Conservation (phyloP, 768 basidiomycete genomes). For the Clitopilus hobsonii region DNA sequence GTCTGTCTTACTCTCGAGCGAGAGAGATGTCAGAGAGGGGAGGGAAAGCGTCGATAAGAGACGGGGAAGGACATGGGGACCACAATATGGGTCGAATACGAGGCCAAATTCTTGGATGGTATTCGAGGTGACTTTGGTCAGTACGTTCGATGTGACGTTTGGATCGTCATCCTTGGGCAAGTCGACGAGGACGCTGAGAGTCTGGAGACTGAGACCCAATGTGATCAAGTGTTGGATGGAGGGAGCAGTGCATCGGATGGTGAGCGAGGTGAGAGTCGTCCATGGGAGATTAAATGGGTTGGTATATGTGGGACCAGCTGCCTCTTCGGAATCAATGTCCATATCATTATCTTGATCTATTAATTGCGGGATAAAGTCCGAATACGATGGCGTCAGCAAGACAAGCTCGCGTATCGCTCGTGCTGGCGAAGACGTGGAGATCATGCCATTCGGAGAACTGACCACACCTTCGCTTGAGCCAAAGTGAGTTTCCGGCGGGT, state of each 20-base stretch:
- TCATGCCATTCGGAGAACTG: neutral
- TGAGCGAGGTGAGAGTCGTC: neutral
- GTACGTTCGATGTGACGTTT: neutral
- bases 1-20: neutral
- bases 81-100: neutral
- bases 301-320: neutral
- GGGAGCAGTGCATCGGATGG: neutral
- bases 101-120: neutral
- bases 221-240: neutral
- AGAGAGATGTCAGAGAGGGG: neutral
- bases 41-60: neutral
- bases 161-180: neutral
- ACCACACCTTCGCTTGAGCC: neutral
- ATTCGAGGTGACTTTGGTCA: neutral
- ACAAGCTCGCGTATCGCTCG: neutral
- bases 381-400: neutral
- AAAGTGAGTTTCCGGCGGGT: neutral
- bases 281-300: neutral
- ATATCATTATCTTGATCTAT: neutral
- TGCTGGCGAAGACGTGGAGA: neutral
- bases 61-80: neutral
- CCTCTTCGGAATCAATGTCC: no score
- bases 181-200: neutral
- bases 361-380: neutral
- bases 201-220: neutral